phyloP scores from a whole-genome alignment of 163 green algal species.

The Coccomyxa subellipsoidea region DNA sequence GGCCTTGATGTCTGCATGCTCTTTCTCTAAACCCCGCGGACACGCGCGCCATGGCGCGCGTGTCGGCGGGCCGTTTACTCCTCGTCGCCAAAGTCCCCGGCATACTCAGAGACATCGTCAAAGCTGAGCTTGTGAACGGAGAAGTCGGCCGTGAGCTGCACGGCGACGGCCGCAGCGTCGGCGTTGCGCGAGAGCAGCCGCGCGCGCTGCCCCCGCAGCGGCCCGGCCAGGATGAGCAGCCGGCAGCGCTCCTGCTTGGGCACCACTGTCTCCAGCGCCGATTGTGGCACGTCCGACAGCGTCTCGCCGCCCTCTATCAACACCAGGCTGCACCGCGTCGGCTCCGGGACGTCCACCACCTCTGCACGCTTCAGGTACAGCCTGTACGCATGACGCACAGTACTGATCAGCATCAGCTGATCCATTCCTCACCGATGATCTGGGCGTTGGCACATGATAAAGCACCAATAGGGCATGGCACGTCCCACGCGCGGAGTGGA shows the following conservation, averaged over 20 bases:
- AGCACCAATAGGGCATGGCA: too few relatives aligned
- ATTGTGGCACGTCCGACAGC: constrained; percentile 60
- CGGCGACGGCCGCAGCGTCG: constrained; percentile 35
- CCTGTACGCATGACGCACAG: constrained; percentile 2
- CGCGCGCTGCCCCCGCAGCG: constrained; percentile 40
- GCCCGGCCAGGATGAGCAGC: constrained; percentile 49
- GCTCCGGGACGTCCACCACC: constrained; percentile 81
- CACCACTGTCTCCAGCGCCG: constrained; percentile 86
- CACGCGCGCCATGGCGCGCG: too few relatives aligned
- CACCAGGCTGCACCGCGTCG: constrained; percentile 67
- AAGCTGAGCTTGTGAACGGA: constrained; percentile 52
- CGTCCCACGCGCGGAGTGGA: too few relatives aligned
- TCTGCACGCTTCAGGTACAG: constrained; percentile 92
- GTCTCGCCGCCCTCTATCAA: constrained; percentile 57
- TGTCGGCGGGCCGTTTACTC: constrained; percentile 6
- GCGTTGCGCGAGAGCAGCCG: constrained; percentile 51
- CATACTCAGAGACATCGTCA: constrained; percentile 61
- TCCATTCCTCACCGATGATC: too few relatives aligned
- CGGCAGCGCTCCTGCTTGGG: constrained; percentile 64
- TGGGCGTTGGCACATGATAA: too few relatives aligned
- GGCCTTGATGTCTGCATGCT: too few relatives aligned
- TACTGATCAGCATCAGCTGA: too few relatives aligned
- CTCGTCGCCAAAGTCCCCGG: constrained; percentile 53
- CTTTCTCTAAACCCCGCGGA: not conserved
- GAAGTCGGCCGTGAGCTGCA: constrained; percentile 63